Evolutionary conservation across 306 rosid species (phyloP).

Genomic region (Luffa acutangula): DNA sequence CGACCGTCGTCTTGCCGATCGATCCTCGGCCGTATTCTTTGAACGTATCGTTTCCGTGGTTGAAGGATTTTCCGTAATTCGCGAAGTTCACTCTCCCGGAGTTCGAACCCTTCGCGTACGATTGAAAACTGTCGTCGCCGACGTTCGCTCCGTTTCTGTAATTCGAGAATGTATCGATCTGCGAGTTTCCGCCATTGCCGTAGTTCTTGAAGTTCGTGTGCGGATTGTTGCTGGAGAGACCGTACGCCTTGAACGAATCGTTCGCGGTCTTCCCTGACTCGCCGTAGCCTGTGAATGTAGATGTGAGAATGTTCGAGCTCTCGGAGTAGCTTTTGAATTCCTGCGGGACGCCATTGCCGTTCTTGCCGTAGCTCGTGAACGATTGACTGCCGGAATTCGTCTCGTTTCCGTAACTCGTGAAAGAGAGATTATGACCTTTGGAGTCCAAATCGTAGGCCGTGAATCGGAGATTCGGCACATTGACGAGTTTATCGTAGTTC

Average conservation of each 20-base stretch:
- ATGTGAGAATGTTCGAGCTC: conserved; percentile 44
- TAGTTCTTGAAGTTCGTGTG: conserved; percentile 41
- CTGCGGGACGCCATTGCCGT: conserved; percentile 35
- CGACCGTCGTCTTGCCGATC: conserved; percentile 27
- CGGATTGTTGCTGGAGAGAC: conserved; percentile 63
- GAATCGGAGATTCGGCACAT: conserved; percentile 72
- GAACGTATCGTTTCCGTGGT: conserved; percentile 77
- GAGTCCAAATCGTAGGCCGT: conserved; percentile 47
- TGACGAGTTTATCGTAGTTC: conserved; percentile 54
- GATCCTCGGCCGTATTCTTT: conserved; percentile 60
- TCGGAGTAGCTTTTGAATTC: conserved; percentile 55
- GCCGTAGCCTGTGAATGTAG: conserved; percentile 54
- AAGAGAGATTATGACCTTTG: conserved; percentile 43
- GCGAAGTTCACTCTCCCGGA: conserved; percentile 44
- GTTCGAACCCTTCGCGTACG: conserved; percentile 44
- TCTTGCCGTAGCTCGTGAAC: conserved; percentile 56
- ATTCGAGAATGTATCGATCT: conserved; percentile 32
- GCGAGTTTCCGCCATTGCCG: conserved; percentile 38
- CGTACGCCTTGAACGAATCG: conserved; percentile 56
- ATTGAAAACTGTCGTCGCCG: conserved; percentile 51
- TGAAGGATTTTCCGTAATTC: conserved; percentile 72
- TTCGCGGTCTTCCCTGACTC: conserved; percentile 39
- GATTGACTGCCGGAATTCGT: conserved; percentile 63
- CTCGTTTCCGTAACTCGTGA: conserved; percentile 58
- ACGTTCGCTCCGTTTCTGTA: conserved; percentile 71